Percentiles rank a stretch among this genome's conserved stretches.
These are phyloP conservation scores for sweet orange (Citrus sinensis) DNA, from an alignment of 345 rosid species.

Conservation along the genomic window DVS_A1.0 CM039167.1:26181501-26182000, in stretches of 20 bases:
- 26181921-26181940: not conserved
- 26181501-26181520: not conserved
- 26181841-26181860: not conserved
- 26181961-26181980: not conserved
- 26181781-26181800: not conserved
- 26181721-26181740: conserved; percentile 24
- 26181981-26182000: not conserved
- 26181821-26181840: not conserved
- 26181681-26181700: conserved; percentile 16
- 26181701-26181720: conserved; percentile 25
- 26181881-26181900: no score
- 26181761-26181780: not conserved
- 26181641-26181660: not conserved
- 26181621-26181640: conserved; percentile 35
- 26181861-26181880: not conserved
- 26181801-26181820: not conserved
- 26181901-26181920: not conserved
- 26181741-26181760: not conserved
- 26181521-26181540: not conserved
- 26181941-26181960: not conserved
- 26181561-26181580: not conserved
- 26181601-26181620: conserved; percentile 38
- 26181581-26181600: not conserved
- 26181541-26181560: not conserved
- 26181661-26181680: conserved; percentile 5